Evolutionary conservation across 192 early-diverging fungal genomes (phyloP).

Genomic region (Entophlyctis helioformis): DNA sequence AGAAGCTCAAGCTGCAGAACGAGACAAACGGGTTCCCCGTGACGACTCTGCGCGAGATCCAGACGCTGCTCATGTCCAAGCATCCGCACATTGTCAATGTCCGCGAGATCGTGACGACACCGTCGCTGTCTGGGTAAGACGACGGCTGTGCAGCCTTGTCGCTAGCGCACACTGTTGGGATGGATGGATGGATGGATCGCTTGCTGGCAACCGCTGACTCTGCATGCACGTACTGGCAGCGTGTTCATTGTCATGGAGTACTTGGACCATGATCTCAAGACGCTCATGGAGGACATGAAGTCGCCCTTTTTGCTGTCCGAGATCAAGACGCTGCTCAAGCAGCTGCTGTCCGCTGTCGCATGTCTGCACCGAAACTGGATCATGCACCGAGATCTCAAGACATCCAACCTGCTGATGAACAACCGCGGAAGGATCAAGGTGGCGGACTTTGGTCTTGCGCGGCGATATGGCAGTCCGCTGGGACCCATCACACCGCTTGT

Average conservation of each 20-base stretch:
- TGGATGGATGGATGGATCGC: too few species aligned
- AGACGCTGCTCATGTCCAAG: slow-evolving; percentile 52
- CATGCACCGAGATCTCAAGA: slow-evolving; percentile 43
- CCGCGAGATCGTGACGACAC: slow-evolving; percentile 63
- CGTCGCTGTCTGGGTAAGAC: slow-evolving; percentile 36
- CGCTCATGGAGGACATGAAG: slow-evolving; percentile 76
- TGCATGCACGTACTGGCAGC: slow-evolving; percentile 5
- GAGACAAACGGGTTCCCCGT: slow-evolving; percentile 70
- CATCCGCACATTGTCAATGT: slow-evolving; percentile 75
- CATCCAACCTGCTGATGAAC: slow-evolving; percentile 41
- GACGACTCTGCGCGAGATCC: slow-evolving; percentile 71
- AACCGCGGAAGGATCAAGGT: slow-evolving; percentile 66
- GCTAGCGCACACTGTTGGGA: too few species aligned
- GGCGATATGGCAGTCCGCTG: slow-evolving; percentile 38
- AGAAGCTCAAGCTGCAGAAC: slow-evolving; percentile 63
- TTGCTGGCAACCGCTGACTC: slow-evolving; percentile 1
- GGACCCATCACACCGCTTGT: slow-evolving; percentile 52
- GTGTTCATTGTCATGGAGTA: slow-evolving; percentile 98
- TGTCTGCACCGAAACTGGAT: slow-evolving; percentile 45
- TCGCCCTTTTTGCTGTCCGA: slow-evolving; percentile 75
- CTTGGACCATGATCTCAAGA: slow-evolving; percentile 88
- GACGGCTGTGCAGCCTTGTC: too few species aligned
- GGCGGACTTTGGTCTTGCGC: slow-evolving; percentile 44
- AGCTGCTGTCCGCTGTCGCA: slow-evolving; percentile 35
- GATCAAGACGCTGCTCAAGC: slow-evolving; percentile 40